phyloP scores from a whole-genome alignment of 1,284 basidiomycete genomes.

The Schizophyllum amplum region DNA sequence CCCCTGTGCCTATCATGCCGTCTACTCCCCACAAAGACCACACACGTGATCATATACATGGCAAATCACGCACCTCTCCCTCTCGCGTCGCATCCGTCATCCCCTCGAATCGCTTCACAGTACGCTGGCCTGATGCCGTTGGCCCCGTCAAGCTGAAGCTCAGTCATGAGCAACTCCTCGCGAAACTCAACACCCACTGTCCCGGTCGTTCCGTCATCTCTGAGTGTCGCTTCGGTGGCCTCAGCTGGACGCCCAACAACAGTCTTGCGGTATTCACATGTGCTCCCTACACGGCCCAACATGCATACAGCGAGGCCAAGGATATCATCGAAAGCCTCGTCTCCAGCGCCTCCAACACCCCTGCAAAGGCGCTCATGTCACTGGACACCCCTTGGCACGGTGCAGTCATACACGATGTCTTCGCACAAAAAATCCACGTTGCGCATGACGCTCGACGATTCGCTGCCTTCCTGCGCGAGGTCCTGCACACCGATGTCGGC shows the following conservation, averaged over 20 bases:
- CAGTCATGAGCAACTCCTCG: background rate
- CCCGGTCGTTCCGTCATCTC: background rate
- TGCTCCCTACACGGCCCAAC: background rate
- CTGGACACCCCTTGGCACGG: background rate
- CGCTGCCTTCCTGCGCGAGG: too few relatives aligned
- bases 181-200: background rate
- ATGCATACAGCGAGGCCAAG: background rate
- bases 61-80: background rate
- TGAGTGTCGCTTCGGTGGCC: background rate
- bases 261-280: background rate
- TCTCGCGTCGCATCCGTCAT: too few relatives aligned
- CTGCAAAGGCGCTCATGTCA: background rate
- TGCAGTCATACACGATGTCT: background rate
- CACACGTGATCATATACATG: too few relatives aligned
- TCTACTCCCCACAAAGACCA: too few relatives aligned
- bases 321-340: background rate
- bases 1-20: too few relatives aligned
- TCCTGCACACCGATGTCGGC: background rate
- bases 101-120: background rate
- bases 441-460: too few relatives aligned
- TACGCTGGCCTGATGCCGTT: background rate
- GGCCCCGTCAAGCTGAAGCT: background rate
- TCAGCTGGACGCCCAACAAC: background rate
- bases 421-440: background rate
- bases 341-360: background rate